Percentiles rank a stretch among this genome's conserved stretches.
Evolutionary conservation across 2,329 filamentous ascomycete species (phyloP).

Genomic region (Septoria linicola): DNA sequence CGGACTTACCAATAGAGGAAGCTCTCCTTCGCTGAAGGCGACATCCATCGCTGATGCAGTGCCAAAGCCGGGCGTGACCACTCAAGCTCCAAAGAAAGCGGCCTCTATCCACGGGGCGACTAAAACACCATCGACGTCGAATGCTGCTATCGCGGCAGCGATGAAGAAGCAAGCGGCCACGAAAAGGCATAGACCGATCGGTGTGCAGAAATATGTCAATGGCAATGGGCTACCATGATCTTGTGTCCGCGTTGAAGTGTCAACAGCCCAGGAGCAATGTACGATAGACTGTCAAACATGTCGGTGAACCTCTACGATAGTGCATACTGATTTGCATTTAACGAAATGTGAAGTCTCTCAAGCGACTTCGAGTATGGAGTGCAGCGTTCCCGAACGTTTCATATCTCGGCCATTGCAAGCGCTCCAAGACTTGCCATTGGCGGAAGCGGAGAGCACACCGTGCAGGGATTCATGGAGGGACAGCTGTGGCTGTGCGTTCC

Average conservation of each 20-base stretch:
- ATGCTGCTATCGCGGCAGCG: constrained; percentile 16
- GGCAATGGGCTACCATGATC: constrained; percentile 14
- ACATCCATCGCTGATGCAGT: constrained; percentile 6
- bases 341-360: too few relatives aligned
- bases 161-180: constrained; percentile 23
- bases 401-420: too few relatives aligned
- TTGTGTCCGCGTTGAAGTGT: background rate
- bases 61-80: constrained; percentile 2
- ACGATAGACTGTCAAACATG: too few relatives aligned
- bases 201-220: constrained; percentile 32
- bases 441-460: background rate
- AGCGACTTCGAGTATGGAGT: too few relatives aligned
- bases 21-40: constrained; percentile 8
- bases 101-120: constrained; percentile 18
- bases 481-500: constrained; percentile 15
- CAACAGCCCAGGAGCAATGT: background rate
- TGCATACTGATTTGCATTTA: too few relatives aligned
- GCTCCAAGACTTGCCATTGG: background rate
- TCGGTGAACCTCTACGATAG: too few relatives aligned
- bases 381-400: too few relatives aligned
- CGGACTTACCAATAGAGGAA: constrained; percentile 1
- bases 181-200: constrained; percentile 27
- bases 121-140: constrained; percentile 17
- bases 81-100: constrained; percentile 12
- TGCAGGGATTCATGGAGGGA: constrained; percentile 5